Base-by-base conservation (phyloP, 2,329 filamentous ascomycete species). In the Ciborinia camelliae region DNA sequence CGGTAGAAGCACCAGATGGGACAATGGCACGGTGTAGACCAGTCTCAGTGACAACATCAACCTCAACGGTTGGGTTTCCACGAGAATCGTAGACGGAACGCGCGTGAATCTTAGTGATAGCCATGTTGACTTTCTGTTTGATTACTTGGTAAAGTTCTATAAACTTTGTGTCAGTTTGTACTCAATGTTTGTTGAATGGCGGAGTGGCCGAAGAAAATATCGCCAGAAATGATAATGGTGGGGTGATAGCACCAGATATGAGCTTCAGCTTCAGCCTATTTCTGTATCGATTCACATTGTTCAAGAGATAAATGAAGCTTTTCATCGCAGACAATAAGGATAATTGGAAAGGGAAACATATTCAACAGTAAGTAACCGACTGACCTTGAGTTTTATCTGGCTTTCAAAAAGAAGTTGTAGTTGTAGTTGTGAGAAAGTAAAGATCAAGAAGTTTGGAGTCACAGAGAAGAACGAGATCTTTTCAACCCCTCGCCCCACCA, bases 21-120 rank as follows among this genome's bases (percentile, higher is more conserved):
- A 98, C 94, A 78, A 97, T 97, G 79, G 94, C 93, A 77, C 94
- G 92, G 88, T 97, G 93, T 70, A 98, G 89, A 77, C 94, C 94
- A 75, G 90, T 96, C 84, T 96, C 92, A 74, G 93, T 97, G 82
- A 96, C 90, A 75, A 97, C 87, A 79, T 97, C 94, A 76, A 98
- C 94, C 86, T 98, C 94, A 77, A 97, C 94, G 78, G 95, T 99
- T 76, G 95, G 95, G 89, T 99, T 99, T 79, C 87, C 87, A 78
- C 95, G 94, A 80, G 95, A 98, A 87, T 99, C 95, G 87, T 94
- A 99, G 84, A 99, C 92, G 77, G 90, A 93, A 78, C 95, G 90
- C 77, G 90, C 91, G 86, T 93, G 90, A 78, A 95, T 86, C 85
- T 93, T 94, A 80, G 88, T 87, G 81, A 95, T 91, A 76, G 90